Base-by-base conservation (phyloP, 805 yeast genomes). In the Candida krabiensis region DNA sequence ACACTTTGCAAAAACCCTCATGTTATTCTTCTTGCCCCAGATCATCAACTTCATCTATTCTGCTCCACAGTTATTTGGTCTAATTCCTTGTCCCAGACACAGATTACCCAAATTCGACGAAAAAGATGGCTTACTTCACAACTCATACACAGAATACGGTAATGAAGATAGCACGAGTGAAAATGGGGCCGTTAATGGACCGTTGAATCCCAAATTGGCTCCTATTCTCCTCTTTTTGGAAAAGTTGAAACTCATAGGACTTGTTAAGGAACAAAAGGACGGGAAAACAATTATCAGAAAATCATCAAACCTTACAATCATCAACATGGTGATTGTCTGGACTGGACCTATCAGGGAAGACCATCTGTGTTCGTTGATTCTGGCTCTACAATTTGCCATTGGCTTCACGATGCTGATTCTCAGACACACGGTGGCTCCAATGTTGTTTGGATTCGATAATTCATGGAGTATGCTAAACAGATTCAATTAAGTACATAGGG, bases 41-140 rank as follows among this genome's bases (percentile, higher is more conserved):
- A 86, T 93, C 38, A 63, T 88, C 64, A 93, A 93, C 60, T 93
- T 93, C 51, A 49, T 88, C 15, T 93, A 89, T 63, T 87, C 96
- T 1, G 77, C 79, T n/a, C 98, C 99, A 1, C 99, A 93, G 62
- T 63, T 93, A 46, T 84, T 91, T 63, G 79, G 83, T 26, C 49
- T 93, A 2, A 82, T 93, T 14, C 95, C 93, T 4, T 93, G 98
- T 56, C 99, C 99, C 17, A 76, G 99, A 50, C 99, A 93, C 61
- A 73, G 99, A 54, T 57, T 93, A 58, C 99, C 99, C 1, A 73
- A 69, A 46, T 85, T 86, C 55, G 79, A 86, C 52, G 67, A 66
- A 9, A 61, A 70, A 12, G 82, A 86, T 43, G 89, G 91, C 1
- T 64, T 83, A 31, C 69, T 93, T 72, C 79, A 86, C 55, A 89